Evolutionary conservation across 176 grass and related monocot genomes (phyloP), one percentile per base, ranked within the genome.

Genomic region (bread wheat (Triticum aestivum)): DNA sequence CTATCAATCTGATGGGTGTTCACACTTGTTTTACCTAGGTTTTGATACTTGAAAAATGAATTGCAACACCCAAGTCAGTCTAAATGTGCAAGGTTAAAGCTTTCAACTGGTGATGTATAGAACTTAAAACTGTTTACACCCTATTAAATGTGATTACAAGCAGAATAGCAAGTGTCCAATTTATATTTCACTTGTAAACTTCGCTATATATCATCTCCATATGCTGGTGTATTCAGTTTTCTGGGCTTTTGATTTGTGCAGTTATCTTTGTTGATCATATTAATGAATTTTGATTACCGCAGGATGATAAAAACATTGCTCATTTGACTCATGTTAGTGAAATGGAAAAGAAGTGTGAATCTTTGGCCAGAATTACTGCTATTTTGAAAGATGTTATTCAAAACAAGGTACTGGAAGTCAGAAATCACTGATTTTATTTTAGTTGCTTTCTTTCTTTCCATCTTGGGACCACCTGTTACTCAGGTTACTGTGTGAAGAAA

Each of bases 371-470:
- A 94, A 99, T 99, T 54, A 99, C 97, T 76, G 42, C 97, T 82
- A 96, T 99, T 83, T 84, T 99, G 90, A 99, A 99, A 88, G 97
- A 99, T 94, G 97, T 99, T 39, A 99, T 99, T 81, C 97, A 99
- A 71, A 99, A 99, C 86, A 99, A 99, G 97, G 97, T 99, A 92
- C 87, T 66, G 26, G 34, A 75, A 75, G 12, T 59, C 23, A 52
- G 37, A 58, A 69, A 61, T 71, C 77, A 44, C 35, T 71, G 35
- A 21, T 88, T 81, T 68, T 54, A 18, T 83, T 67, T 69, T 35
- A 11, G n/a, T 54, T 69, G 12, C 5, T 79, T 17, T 56, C 56
- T 76, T 41, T 73, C 39, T 74, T 52, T 24, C 30, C 30, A 3
- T 32, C 65, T 21, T 8, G 2, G 15, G 51, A n/a, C 30, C 62